A percentile compares a stretch with the other conserved stretches of the same genome.
These are phyloP conservation scores for Mucor mucedo DNA, from an alignment of 371 early-diverging fungal species.

Conservation along the genomic window DNA sequence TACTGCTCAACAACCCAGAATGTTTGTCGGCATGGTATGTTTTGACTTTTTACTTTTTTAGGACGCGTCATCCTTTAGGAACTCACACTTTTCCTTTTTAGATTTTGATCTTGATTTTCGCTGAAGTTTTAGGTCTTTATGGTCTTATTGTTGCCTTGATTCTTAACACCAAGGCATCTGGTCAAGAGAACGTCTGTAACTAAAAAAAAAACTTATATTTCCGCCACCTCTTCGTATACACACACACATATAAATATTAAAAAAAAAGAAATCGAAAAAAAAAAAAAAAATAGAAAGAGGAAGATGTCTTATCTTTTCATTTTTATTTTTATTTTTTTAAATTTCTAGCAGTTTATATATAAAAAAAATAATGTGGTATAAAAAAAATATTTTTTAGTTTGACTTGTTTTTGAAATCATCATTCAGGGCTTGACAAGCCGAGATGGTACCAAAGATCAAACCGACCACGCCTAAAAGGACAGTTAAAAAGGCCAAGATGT, in stretches of 20 bases:
- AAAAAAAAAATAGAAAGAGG: not conserved
- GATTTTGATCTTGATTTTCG: constrained; percentile 96
- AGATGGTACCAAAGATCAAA: constrained; percentile 63
- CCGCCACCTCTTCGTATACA: not conserved
- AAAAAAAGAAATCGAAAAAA: not conserved
- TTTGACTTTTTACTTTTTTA: no score
- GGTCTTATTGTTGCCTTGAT: constrained; percentile 96
- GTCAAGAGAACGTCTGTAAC: constrained; percentile 41
- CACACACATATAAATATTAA: not conserved
- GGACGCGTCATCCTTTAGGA: not conserved
- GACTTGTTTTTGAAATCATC: constrained; percentile 35
- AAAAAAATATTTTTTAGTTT: not conserved
- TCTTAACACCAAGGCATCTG: constrained; percentile 86
- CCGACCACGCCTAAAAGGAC: constrained; percentile 64
- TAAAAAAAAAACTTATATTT: constrained; percentile 13
- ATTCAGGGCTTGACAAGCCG: constrained; percentile 58
- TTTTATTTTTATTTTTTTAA: not conserved
- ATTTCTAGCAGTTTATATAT: no score
- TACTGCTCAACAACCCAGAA: constrained; percentile 90
- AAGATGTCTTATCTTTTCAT: not conserved
- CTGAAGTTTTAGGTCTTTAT: constrained; percentile 95
- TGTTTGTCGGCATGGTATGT: constrained; percentile 90
- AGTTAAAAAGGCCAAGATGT: constrained; percentile 53
- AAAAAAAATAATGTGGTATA: no score
- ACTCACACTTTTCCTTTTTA: constrained; percentile 20